Conservation (phyloP, 192 early-diverging fungal genomes). For the Backusella psychrophila region DNA sequence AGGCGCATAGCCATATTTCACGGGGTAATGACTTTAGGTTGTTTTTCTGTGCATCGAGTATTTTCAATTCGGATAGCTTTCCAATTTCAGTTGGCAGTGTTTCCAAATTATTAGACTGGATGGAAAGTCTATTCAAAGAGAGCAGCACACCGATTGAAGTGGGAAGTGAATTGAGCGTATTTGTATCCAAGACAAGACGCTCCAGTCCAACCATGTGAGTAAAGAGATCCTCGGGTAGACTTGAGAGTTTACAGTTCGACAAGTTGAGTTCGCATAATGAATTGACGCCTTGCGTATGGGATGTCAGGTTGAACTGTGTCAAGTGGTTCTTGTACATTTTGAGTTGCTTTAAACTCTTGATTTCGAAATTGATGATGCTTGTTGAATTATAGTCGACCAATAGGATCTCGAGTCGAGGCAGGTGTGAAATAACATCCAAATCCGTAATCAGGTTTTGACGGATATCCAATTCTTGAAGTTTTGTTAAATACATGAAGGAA, state of each 20-base stretch:
- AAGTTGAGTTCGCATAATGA: slow-evolving; percentile 51
- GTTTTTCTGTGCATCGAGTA: slow-evolving; percentile 76
- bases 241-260: slow-evolving; percentile 69
- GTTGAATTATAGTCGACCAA: slow-evolving; percentile 74
- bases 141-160: slow-evolving; percentile 53
- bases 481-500: slow-evolving; percentile 51
- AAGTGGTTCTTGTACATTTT: slow-evolving; percentile 69
- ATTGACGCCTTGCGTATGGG: slow-evolving; percentile 2
- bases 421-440: slow-evolving; percentile 50
- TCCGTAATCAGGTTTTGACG: slow-evolving; percentile 79
- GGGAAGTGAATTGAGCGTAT: slow-evolving; percentile 70
- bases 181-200: slow-evolving; percentile 63
- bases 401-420: slow-evolving; percentile 59
- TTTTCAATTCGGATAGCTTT: slow-evolving; percentile 54
- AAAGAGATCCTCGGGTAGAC: slow-evolving; percentile 61
- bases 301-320: slow-evolving; percentile 58
- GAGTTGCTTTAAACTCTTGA: slow-evolving; percentile 52
- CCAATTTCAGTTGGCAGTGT: slow-evolving; percentile 70
- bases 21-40: slow-evolving; percentile 68
- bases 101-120: slow-evolving; percentile 68
- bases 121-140: slow-evolving; percentile 54
- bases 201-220: slow-evolving; percentile 54
- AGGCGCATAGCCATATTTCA: slow-evolving; percentile 76
- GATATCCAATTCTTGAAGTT: slow-evolving; percentile 74
- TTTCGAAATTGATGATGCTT: slow-evolving; percentile 57